These are phyloP conservation scores for Albatrellus ellisii DNA, from an alignment of 768 basidiomycete genomes.

Conservation along the genomic window DNA sequence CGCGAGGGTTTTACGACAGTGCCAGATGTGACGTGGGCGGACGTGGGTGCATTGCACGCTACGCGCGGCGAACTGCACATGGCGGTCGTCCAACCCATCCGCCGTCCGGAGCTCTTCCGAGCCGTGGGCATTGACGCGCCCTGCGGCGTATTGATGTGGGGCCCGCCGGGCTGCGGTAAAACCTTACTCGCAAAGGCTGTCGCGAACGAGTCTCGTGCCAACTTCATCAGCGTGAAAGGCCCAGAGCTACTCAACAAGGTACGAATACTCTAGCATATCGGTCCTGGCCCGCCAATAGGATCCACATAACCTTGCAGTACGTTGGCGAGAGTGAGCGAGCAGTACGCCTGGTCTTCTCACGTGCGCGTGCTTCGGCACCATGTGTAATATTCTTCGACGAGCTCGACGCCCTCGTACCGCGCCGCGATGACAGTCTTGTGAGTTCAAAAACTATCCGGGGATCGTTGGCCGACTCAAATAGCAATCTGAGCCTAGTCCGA, in stretches of 20 bases:
- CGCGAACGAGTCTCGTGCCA: slow-evolving; percentile 89
- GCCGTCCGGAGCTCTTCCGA: slow-evolving; percentile 77
- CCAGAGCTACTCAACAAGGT: slow-evolving; percentile 97
- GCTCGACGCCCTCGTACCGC: slow-evolving; percentile 82
- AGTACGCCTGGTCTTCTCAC: slow-evolving; percentile 86
- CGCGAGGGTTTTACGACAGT: slow-evolving; percentile 97
- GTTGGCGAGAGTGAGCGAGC: slow-evolving; percentile 96
- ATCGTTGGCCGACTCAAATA: slow-evolving; percentile 1
- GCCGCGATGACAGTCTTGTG: slow-evolving; percentile 82
- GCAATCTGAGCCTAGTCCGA: slow-evolving; percentile 48
- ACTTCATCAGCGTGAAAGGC: slow-evolving; percentile 97
- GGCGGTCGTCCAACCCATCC: slow-evolving; percentile 94
- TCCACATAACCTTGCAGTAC: slow-evolving; percentile 40
- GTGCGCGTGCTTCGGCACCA: slow-evolving; percentile 86
- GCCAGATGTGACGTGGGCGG: slow-evolving; percentile 90
- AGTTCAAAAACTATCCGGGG: slow-evolving; percentile 15
- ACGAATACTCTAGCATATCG: slow-evolving; percentile 10
- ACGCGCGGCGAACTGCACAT: slow-evolving; percentile 90
- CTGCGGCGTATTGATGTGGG: slow-evolving; percentile 96
- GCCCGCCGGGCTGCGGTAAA: slow-evolving; percentile 97
- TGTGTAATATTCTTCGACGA: slow-evolving; percentile 97
- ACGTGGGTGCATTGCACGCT: slow-evolving; percentile 82
- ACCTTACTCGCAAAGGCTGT: slow-evolving; percentile 97
- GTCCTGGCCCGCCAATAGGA: not conserved
- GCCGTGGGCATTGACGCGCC: slow-evolving; percentile 83